These are phyloP conservation scores for Eimeria praecox DNA, from an alignment of 169 alveolate species.

Conservation along the genomic window DNA sequence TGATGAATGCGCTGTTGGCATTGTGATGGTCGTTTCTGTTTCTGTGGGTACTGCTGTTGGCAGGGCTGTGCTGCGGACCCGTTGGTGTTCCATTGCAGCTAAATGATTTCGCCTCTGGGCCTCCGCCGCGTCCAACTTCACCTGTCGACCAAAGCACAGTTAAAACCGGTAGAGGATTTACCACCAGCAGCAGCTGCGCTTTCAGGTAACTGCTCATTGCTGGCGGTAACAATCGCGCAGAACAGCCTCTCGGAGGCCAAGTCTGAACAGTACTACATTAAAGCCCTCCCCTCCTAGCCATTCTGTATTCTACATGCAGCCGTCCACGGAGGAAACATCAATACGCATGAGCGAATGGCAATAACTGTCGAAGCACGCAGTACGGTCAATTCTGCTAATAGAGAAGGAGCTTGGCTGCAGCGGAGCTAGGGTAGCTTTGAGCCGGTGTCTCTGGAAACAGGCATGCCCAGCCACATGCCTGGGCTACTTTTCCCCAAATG, in stretches of 20 bases:
- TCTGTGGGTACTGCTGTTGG: background rate
- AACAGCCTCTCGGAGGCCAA: background rate
- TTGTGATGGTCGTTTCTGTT: background rate
- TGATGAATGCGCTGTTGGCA: background rate
- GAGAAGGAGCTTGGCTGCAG: background rate
- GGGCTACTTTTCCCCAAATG: background rate
- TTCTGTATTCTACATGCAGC: too few relatives aligned
- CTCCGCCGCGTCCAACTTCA: slow-evolving; percentile 58
- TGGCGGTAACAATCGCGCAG: background rate
- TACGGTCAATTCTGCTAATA: background rate
- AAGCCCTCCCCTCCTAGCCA: background rate
- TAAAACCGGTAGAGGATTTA: background rate
- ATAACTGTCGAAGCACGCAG: background rate
- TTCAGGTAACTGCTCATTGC: background rate
- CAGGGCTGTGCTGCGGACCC: background rate
- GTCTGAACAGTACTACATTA: background rate
- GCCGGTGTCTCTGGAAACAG: background rate
- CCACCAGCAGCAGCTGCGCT: background rate
- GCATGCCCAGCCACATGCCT: background rate
- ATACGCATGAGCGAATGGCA: background rate
- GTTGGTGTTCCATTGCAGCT: slow-evolving; percentile 52
- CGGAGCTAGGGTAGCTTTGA: background rate
- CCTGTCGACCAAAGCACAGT: slow-evolving; percentile 27
- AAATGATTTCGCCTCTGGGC: slow-evolving; percentile 36
- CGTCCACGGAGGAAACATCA: background rate